Evolutionary conservation across 768 basidiomycete genomes (phyloP), one percentile per base, ranked within the genome.

Genomic region (Galerina sulciceps): DNA sequence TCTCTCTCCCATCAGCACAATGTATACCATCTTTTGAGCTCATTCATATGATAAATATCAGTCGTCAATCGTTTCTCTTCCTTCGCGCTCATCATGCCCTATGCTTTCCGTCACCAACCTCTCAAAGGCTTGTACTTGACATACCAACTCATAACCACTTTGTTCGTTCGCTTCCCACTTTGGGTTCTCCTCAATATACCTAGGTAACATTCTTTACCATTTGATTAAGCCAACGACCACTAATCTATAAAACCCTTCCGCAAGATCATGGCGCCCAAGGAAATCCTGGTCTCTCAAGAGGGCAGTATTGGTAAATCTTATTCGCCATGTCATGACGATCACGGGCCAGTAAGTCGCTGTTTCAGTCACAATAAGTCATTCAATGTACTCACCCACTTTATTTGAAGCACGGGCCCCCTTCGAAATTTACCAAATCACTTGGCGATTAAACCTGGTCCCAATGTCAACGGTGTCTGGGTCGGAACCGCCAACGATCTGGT

Each of bases 401-500:
- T 18, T 8, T 42, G 14, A 52, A 82, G 81, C 38, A 69, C 75
- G 26, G 80, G 81, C 10, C 69, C 73, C 5, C 17, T 78, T 10
- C 22, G 59, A 4, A 54, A 47, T 4, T 41, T 66, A 3, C 78
- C 82, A 4, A 74, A 77, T 59, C 71, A 83, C 57, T 66, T 69
- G 22, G 76, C 80, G 4, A 77, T 84, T 44, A 69, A 72, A 5
- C 71, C 74, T 2, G 79, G 80, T 22, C 55, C 64, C 15, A 73
- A 69, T n/a, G 75, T 77, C 34, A 77, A 79, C 46, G 83, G 81
- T 13, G 71, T 83, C 22, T 86, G 84, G 84, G 72, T 85, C 17
- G 72, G 76, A 10, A 71, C 77, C 10, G 74, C 71, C 18, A 75
- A 77, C 10, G 66, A 81, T 15, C 71, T 81, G 22, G 61, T 86